Evolutionary conservation across 164 flowering plant genomes (phyloP).

Genomic region (Macadamia integrifolia): DNA sequence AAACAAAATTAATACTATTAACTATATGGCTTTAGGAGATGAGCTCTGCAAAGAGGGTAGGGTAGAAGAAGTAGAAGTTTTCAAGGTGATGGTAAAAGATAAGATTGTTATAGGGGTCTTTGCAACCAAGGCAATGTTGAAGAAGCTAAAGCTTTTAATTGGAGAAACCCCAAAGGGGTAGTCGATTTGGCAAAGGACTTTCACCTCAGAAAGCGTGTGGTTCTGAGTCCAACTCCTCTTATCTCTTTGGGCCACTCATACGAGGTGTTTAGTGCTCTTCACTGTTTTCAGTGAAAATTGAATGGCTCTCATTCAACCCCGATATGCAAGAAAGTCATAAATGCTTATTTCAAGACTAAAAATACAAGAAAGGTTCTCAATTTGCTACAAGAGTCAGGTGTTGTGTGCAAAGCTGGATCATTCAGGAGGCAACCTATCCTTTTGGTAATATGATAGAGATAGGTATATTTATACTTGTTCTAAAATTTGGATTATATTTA

Average conservation of each 20-base stretch:
- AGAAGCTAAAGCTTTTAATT: slow-evolving; percentile 42
- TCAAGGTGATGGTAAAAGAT: slow-evolving; percentile 39
- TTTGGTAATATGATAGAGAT: slow-evolving; percentile 39
- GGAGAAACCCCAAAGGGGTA: slow-evolving; percentile 38
- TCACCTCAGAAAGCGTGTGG: too few species aligned
- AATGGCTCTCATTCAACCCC: slow-evolving; percentile 24
- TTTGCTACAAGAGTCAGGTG: slow-evolving; percentile 36
- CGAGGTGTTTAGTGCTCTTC: too few species aligned
- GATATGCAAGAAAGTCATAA: slow-evolving; percentile 57
- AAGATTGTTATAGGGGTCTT: slow-evolving; percentile 67
- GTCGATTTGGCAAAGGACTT: slow-evolving; percentile 11
- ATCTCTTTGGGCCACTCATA: too few species aligned
- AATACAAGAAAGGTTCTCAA: slow-evolving; percentile 47
- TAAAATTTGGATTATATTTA: too few species aligned
- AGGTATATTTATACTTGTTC: slow-evolving; percentile 18
- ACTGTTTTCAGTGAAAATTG: too few species aligned
- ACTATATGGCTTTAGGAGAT: slow-evolving; percentile 64
- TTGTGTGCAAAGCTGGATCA: slow-evolving; percentile 57
- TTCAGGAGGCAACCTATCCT: slow-evolving; percentile 46
- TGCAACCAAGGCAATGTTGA: slow-evolving; percentile 49
- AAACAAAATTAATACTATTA: slow-evolving; percentile 48
- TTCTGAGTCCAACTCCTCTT: too few species aligned
- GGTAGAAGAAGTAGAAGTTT: slow-evolving; percentile 60
- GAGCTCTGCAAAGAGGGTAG: slow-evolving; percentile 62
- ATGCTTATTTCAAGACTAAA: slow-evolving; percentile 67